A percentile compares a stretch with the other conserved stretches of the same genome.
Evolutionary conservation across 352 stramenopile genomes (phyloP).

Genomic region (Phytophthora idaei): DNA sequence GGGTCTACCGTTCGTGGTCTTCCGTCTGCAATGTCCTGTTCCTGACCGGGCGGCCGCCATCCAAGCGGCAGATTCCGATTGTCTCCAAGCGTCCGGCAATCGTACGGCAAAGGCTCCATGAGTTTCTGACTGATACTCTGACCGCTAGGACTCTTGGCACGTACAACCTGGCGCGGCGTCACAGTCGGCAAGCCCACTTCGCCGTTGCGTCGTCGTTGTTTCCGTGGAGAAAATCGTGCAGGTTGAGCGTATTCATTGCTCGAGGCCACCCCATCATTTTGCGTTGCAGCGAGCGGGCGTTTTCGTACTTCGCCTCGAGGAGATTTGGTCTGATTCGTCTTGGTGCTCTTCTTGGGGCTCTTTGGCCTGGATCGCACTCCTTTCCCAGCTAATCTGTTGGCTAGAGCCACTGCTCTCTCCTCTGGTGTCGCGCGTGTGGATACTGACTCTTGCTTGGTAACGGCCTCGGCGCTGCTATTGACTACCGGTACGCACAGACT

Average conservation of each 20-base stretch:
- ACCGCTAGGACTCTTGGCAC: slow-evolving; percentile 28
- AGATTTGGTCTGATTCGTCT: slow-evolving; percentile 32
- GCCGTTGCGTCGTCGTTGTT: slow-evolving; percentile 42
- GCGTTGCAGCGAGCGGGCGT: slow-evolving; percentile 19
- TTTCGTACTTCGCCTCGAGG: slow-evolving; percentile 32
- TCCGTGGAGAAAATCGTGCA: slow-evolving; percentile 42
- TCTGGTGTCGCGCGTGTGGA: slow-evolving; percentile 22
- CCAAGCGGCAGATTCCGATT: slow-evolving; percentile 66
- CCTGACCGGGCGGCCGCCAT: slow-evolving; percentile 27
- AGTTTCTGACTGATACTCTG: slow-evolving; percentile 45
- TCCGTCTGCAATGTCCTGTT: slow-evolving; percentile 2
- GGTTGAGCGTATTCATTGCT: slow-evolving; percentile 17
- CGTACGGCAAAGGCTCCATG: slow-evolving; percentile 40
- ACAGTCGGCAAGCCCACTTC: slow-evolving; percentile 31
- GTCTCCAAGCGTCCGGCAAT: slow-evolving; percentile 42
- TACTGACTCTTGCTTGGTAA: slow-evolving; percentile 14
- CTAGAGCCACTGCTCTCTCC: slow-evolving; percentile 17
- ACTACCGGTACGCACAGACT: slow-evolving; percentile 18
- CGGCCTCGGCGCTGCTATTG: slow-evolving; percentile 14
- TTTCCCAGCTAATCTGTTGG: slow-evolving; percentile 32
- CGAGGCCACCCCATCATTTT: slow-evolving; percentile 12
- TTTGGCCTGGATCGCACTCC: slow-evolving; percentile 23
- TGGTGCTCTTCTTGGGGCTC: slow-evolving; percentile 37
- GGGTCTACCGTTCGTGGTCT: not conserved
- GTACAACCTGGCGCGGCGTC: slow-evolving; percentile 37